A percentile compares a stretch with the other conserved stretches of the same genome.
phyloP scores from a whole-genome alignment of 352 stramenopile species.

The Pythium monospermum region DNA sequence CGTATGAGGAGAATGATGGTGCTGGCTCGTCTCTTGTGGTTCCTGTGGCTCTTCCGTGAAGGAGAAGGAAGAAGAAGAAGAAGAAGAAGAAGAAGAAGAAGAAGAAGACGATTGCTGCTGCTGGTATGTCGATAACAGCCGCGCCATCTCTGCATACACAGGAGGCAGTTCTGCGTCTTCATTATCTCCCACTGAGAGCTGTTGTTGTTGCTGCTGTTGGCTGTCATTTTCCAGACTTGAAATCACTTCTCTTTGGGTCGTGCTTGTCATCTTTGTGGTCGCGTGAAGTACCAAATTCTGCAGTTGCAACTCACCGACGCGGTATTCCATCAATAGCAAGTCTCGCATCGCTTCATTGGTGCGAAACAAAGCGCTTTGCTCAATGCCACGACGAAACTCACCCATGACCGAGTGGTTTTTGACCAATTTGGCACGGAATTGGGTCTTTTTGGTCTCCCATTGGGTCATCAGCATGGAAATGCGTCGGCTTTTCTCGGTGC shows the following conservation, averaged over 20 bases:
- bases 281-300: constrained; percentile 90
- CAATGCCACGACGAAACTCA: constrained; percentile 47
- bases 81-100: no score
- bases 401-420: constrained; percentile 46
- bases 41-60: constrained; percentile 4
- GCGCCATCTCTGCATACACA: constrained; percentile 10
- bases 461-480: no score
- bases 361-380: constrained; percentile 34
- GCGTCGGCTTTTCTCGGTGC: constrained; percentile 1
- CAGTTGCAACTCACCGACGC: constrained; percentile 85
- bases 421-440: constrained; percentile 24
- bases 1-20: no score
- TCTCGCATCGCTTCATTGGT: constrained; percentile 52
- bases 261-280: no score
- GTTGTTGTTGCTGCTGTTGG: no score
- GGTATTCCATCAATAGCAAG: constrained; percentile 78
- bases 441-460: constrained; percentile 14
- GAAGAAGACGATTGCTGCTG: no score
- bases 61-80: not conserved
- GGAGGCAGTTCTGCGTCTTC: constrained; percentile 4
- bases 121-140: constrained; percentile 5
- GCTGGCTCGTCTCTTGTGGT: constrained; percentile 7
- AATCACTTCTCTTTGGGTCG: no score
- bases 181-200: no score
- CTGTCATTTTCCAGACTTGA: no score